Base-by-base conservation (phyloP, 352 stramenopile genomes). In the Globisporangium heterothallicum region DNA sequence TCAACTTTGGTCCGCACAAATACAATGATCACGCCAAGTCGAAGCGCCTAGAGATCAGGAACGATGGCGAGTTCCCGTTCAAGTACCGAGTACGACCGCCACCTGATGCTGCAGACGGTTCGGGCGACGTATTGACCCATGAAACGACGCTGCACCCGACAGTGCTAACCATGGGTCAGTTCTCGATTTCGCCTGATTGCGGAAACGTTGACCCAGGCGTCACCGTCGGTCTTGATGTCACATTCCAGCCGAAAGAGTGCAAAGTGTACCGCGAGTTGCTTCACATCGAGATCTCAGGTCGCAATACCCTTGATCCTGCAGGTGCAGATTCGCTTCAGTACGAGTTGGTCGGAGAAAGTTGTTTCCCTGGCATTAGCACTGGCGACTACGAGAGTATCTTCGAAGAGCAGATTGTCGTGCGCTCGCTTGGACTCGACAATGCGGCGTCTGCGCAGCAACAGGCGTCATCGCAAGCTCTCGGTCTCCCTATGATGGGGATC, bases 341-440 rank as follows among this genome's bases (percentile, higher is more conserved):
- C 51, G 92, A 97, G 48, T 50, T 97, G 6, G 64, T 94, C 12
- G 94, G 84, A 8, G 94, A 98, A 61, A 96, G 84, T 40, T 97
- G 92, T 65, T 90, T 89, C n/a, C 94, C 94, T n/a, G 87, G 79
- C 0, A 97, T 98, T 59, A 82, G 83, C 35, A 86, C 73, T 6
- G 76, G 59, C 10, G 85, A 98, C 50, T 96, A 71, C 35, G 73
- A 96, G 22, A 85, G 66, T 35, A 97, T 98, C 46, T 98, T 98
- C 50, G 94, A 98, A 60, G 94, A 98, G 68, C 94, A 98, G 57
- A 91, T 86, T 6, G 89, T 98, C 18, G 73, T 98, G 38, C 72
- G 65, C 2, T 84, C 79, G 0, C 65, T 97, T 35, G 72, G 68
- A 12, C 54, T 84, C 3, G 70, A 80, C 6, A 13, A 21, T 0